Conservation (phyloP, 768 basidiomycete species). For the Termitomyces sp. region DNA sequence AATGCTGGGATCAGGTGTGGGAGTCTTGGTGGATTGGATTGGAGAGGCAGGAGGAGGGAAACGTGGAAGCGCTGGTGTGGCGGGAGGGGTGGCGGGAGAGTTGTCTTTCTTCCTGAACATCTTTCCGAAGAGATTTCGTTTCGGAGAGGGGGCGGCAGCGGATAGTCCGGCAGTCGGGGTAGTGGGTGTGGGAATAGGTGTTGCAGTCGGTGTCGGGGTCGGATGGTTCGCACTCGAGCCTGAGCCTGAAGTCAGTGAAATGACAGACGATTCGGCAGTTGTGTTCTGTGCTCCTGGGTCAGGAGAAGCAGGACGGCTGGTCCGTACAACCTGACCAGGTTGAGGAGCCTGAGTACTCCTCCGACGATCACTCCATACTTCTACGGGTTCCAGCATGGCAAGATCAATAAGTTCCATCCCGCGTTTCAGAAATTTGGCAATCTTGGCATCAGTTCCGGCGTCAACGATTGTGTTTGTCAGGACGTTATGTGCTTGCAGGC, state of each 20-base stretch:
- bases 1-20: conserved; percentile 5
- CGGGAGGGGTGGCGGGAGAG: conserved; percentile 12
- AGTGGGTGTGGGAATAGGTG: background rate
- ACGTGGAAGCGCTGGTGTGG: conserved; percentile 23
- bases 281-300: conserved; percentile 8
- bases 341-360: conserved; percentile 5
- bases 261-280: conserved; percentile 15
- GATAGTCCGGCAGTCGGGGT: background rate
- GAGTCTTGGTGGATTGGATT: conserved; percentile 4
- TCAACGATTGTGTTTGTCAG: conserved; percentile 83
- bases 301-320: conserved; percentile 20
- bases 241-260: conserved; percentile 7
- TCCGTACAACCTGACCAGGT: conserved; percentile 7
- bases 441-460: conserved; percentile 83
- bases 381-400: conserved; percentile 74
- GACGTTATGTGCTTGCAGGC: conserved; percentile 83
- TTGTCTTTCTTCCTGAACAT: conserved; percentile 54
- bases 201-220: conserved; percentile 9
- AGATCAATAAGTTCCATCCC: conserved; percentile 77
- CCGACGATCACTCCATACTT: conserved; percentile 52
- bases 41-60: conserved; percentile 7
- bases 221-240: conserved; percentile 1
- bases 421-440: conserved; percentile 69
- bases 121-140: conserved; percentile 64
- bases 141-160: conserved; percentile 15